Percentiles rank a stretch among this genome's conserved stretches.
These are phyloP conservation scores for Phaeoacremonium minimum DNA, from an alignment of 2,329 filamentous ascomycete genomes.

Conservation along the genomic window DNA sequence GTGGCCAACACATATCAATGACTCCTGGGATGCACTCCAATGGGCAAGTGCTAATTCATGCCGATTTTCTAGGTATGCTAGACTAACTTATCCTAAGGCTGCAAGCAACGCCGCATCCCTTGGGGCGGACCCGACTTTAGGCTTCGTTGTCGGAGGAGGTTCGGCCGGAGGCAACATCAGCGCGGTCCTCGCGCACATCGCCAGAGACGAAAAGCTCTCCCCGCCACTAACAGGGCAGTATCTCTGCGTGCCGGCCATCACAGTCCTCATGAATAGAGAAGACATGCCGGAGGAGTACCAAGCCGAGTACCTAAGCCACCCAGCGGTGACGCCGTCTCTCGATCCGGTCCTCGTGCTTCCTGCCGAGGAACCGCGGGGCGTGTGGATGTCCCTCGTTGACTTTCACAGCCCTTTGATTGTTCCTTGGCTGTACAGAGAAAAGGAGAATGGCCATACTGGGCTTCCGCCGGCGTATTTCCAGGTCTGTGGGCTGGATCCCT, in stretches of 20 bases:
- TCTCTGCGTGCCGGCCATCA: slow-evolving; percentile 33
- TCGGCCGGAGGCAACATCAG: slow-evolving; percentile 38
- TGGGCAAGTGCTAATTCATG: slow-evolving; percentile 34
- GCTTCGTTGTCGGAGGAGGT: slow-evolving; percentile 43
- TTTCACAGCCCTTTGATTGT: slow-evolving; percentile 1
- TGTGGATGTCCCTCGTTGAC: slow-evolving; percentile 1
- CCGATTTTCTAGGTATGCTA: too few relatives aligned
- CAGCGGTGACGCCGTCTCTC: slow-evolving; percentile 13
- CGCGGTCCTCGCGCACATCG: slow-evolving; percentile 30
- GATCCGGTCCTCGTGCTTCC: slow-evolving; percentile 14
- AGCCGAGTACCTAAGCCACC: slow-evolving; percentile 18
- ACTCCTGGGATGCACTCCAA: slow-evolving; percentile 38
- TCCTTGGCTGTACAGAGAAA: slow-evolving; percentile 1
- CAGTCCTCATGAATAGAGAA: slow-evolving; percentile 12
- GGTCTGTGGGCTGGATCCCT: slow-evolving; percentile 42
- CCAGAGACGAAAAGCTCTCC: slow-evolving; percentile 31
- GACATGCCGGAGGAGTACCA: slow-evolving; percentile 16
- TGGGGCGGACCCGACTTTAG: slow-evolving; percentile 32
- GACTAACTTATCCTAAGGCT: too few relatives aligned
- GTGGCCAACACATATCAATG: slow-evolving; percentile 36
- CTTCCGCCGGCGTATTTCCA: slow-evolving; percentile 44
- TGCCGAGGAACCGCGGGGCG: background rate
- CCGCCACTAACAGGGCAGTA: slow-evolving; percentile 41
- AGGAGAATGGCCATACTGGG: slow-evolving; percentile 13
- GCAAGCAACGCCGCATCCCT: slow-evolving; percentile 30